phyloP scores from a whole-genome alignment of 2,329 filamentous ascomycete genomes.

The Colletotrichum siamense region DNA sequence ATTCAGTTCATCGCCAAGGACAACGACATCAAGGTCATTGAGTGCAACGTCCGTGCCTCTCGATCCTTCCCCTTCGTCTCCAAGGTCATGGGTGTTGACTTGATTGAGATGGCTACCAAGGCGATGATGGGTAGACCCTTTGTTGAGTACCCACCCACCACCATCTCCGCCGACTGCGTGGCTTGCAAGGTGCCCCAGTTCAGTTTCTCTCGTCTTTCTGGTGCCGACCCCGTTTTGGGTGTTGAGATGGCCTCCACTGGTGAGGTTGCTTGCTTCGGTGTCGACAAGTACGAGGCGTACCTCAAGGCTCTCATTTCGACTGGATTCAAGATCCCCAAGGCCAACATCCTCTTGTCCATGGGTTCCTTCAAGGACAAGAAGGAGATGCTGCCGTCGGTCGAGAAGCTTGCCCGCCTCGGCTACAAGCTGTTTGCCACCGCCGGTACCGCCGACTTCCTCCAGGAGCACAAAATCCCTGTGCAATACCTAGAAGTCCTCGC shows the following conservation, averaged over 20 bases:
- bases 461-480: constrained; percentile 89
- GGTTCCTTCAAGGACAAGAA: constrained; percentile 98
- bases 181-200: constrained; percentile 99
- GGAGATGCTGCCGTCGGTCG: constrained; percentile 92
- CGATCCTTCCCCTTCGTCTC: constrained; percentile 98
- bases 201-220: constrained; percentile 96
- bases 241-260: constrained; percentile 99
- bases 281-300: constrained; percentile 97
- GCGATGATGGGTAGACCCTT: constrained; percentile 90
- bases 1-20: constrained; percentile 99
- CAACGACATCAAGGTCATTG: constrained; percentile 99
- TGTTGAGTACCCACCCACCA: constrained; percentile 78
- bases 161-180: constrained; percentile 81
- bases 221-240: constrained; percentile 93
- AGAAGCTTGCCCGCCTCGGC: constrained; percentile 87
- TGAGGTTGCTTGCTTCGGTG: constrained; percentile 95
- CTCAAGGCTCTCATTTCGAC: constrained; percentile 95
- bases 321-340: constrained; percentile 94
- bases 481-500: constrained; percentile 91
- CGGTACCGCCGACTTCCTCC: constrained; percentile 94
- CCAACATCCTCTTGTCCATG: constrained; percentile 93
- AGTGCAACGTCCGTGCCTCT: constrained; percentile 97
- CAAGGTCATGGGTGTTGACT: constrained; percentile 96
- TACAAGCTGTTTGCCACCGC: constrained; percentile 97
- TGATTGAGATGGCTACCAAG: constrained; percentile 98